Percentiles rank a stretch among this genome's conserved stretches.
These are phyloP conservation scores for Botryosphaeria dothidea DNA, from an alignment of 2,329 filamentous ascomycete species.

Conservation along the genomic window DNA sequence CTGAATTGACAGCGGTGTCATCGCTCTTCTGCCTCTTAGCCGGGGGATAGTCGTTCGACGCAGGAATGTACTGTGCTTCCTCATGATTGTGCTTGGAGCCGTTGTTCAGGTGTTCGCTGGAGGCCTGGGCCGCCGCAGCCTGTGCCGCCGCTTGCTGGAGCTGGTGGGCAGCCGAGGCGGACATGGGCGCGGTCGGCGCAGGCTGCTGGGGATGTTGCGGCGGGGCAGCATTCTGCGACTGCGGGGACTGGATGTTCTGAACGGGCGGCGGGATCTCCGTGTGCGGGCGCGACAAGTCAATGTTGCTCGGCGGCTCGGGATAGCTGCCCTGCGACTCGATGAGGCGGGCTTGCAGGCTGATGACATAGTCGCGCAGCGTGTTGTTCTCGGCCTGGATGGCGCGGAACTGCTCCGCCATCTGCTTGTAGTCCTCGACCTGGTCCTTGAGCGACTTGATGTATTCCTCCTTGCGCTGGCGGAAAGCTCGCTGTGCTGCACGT, in stretches of 20 bases:
- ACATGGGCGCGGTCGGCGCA: constrained; percentile 36
- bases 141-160: constrained; percentile 24
- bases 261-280: background rate
- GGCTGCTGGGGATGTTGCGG: constrained; percentile 1
- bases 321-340: constrained; percentile 82
- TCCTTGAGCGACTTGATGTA: constrained; percentile 98
- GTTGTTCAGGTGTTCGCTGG: constrained; percentile 14
- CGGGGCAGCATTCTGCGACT: constrained; percentile 7
- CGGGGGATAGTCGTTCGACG: constrained; percentile 18
- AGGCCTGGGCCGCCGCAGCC: constrained; percentile 31
- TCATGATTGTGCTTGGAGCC: constrained; percentile 20
- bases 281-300: constrained; percentile 66
- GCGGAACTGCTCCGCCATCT: constrained; percentile 77
- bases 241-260: constrained; percentile 29
- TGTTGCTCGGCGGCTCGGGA: constrained; percentile 77
- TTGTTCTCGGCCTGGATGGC: constrained; percentile 86
- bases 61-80: constrained; percentile 17
- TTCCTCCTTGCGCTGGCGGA: constrained; percentile 94
- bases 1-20: background rate
- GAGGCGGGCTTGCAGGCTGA: constrained; percentile 83
- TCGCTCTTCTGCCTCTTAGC: constrained; percentile 19
- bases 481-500: constrained; percentile 70
- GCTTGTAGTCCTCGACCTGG: constrained; percentile 78
- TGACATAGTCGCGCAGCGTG: constrained; percentile 86
- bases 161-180: constrained; percentile 21